A percentile compares a stretch with the other conserved stretches of the same genome.
phyloP scores from a whole-genome alignment of 129 eudicot genomes.

The Escallonia herrerae region DNA sequence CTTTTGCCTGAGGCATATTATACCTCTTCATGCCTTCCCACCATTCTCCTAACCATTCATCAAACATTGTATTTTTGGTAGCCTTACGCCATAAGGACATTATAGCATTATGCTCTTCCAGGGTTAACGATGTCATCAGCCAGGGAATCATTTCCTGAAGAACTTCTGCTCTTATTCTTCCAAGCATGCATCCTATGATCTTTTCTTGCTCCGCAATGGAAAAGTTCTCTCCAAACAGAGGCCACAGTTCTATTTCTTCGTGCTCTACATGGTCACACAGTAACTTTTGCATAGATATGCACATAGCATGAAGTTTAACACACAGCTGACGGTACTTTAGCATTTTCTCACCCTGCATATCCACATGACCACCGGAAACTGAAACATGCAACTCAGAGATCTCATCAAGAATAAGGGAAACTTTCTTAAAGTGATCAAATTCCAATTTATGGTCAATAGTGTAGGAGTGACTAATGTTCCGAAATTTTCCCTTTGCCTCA shows the following conservation, averaged over 20 bases:
- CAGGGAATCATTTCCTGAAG: slow-evolving; percentile 83
- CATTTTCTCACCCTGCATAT: slow-evolving; percentile 17
- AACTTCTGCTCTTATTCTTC: slow-evolving; percentile 70
- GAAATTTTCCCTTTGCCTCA: slow-evolving; percentile 61
- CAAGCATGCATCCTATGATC: slow-evolving; percentile 82
- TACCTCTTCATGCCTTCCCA: slow-evolving; percentile 67
- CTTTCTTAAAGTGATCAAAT: slow-evolving; percentile 46
- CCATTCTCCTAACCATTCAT: slow-evolving; percentile 91
- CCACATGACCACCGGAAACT: slow-evolving; percentile 14
- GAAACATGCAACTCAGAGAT: slow-evolving; percentile 36
- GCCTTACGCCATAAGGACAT: slow-evolving; percentile 71
- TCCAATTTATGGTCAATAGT: slow-evolving; percentile 85
- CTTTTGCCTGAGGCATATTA: slow-evolving; percentile 31
- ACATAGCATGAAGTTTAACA: slow-evolving; percentile 60
- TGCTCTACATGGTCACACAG: slow-evolving; percentile 66
- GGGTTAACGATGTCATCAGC: slow-evolving; percentile 57
- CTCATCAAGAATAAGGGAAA: slow-evolving; percentile 49
- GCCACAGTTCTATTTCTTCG: slow-evolving; percentile 76
- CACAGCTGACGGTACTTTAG: slow-evolving; percentile 49
- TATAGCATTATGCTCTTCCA: slow-evolving; percentile 58
- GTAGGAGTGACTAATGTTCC: slow-evolving; percentile 61
- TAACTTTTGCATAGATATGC: slow-evolving; percentile 60
- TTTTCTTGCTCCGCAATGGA: slow-evolving; percentile 79
- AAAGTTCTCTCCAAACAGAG: slow-evolving; percentile 57
- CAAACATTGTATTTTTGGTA: slow-evolving; percentile 72